phyloP scores from a whole-genome alignment of 106 monocot genomes.

The Acorus calamus region DNA sequence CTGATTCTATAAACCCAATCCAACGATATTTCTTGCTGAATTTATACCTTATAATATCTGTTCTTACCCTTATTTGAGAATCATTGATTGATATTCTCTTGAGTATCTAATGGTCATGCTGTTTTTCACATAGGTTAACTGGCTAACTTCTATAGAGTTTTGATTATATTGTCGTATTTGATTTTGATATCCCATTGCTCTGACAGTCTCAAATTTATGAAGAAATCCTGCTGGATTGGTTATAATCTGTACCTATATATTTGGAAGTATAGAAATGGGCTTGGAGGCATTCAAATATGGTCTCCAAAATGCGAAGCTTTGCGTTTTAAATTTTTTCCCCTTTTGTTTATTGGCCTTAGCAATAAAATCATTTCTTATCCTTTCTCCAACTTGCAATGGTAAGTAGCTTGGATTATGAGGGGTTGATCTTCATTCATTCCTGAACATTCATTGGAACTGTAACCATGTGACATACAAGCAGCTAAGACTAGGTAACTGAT shows the following conservation, averaged over 20 bases:
- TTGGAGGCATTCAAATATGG: conserved; percentile 92
- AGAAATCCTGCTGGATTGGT: conserved; percentile 94
- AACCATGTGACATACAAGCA: conserved; percentile 59
- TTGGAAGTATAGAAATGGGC: conserved; percentile 80
- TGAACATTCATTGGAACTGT: conserved; percentile 37
- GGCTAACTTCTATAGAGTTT: conserved; percentile 24
- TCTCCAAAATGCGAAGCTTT: conserved; percentile 1
- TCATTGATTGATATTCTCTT: too few species aligned
- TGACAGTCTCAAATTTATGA: conserved; percentile 8
- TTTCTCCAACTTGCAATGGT: conserved; percentile 74
- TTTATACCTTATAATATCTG: too few species aligned
- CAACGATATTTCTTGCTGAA: too few species aligned
- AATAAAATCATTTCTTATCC: neutral
- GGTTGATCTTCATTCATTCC: conserved; percentile 59
- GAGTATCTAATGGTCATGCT: conserved; percentile 10
- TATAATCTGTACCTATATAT: conserved; percentile 85
- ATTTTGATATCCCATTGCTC: neutral
- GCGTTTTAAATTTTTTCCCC: neutral
- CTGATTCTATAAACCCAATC: too few species aligned
- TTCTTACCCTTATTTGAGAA: too few species aligned
- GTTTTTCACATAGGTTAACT: conserved; percentile 75
- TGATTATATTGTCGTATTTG: neutral
- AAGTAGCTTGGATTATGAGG: conserved; percentile 84
- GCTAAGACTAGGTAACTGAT: conserved; percentile 42
- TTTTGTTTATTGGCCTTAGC: neutral